These are phyloP conservation scores for Orbilia ellipsospora DNA, from an alignment of 2,329 filamentous ascomycete species.

Conservation along the genomic window DNA sequence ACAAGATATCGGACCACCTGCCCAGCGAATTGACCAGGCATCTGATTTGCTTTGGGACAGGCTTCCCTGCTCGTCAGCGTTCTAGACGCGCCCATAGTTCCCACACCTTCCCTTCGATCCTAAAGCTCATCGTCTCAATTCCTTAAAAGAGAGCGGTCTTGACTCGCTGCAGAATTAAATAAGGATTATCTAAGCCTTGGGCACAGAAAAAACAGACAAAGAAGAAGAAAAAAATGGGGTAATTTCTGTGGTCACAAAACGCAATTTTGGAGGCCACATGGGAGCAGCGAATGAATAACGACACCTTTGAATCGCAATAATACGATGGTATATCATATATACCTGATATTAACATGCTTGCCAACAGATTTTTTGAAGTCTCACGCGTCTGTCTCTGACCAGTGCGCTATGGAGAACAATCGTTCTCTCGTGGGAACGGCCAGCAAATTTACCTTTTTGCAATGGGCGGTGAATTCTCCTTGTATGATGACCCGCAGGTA, in stretches of 20 bases:
- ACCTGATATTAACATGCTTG: no score
- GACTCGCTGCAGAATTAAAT: conserved; percentile 38
- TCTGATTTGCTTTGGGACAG: conserved; percentile 37
- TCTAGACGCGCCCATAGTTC: conserved; percentile 55
- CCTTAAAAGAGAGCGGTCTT: conserved; percentile 24
- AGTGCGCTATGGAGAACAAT: no score
- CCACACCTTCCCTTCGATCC: conserved; percentile 42
- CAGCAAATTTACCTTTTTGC: no score
- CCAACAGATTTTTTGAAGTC: no score
- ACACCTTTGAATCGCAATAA: neutral
- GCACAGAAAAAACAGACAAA: neutral
- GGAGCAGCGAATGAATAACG: conserved; percentile 1
- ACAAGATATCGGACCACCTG: conserved; percentile 27
- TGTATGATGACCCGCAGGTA: conserved; percentile 36
- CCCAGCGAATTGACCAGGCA: conserved; percentile 25
- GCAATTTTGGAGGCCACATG: conserved; percentile 11
- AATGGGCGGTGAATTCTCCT: conserved; percentile 31
- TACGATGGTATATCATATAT: no score
- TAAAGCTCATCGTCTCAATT: conserved; percentile 12
- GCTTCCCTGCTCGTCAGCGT: conserved; percentile 41
- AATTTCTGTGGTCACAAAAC: conserved; percentile 14
- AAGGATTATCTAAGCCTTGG: conserved; percentile 47
- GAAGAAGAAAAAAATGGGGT: neutral
- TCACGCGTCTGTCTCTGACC: no score
- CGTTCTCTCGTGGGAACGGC: no score